Evolutionary conservation across 345 rosid species (phyloP).

Genomic region (sweet orange (Citrus sinensis)): DVS_A1.0 CM039165.1:32103501-32104000

Average conservation of each 20-base stretch:
- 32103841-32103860: too few relatives aligned
- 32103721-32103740: slow-evolving; percentile 70
- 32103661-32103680: neutral
- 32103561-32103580: neutral
- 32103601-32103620: neutral
- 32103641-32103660: neutral
- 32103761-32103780: slow-evolving; percentile 49
- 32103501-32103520: neutral
- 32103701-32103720: slow-evolving; percentile 49
- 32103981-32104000: too few relatives aligned
- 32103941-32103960: neutral
- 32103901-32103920: neutral
- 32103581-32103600: neutral
- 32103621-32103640: neutral
- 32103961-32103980: neutral
- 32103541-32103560: neutral
- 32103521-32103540: neutral
- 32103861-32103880: neutral
- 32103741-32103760: slow-evolving; percentile 82
- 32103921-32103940: too few relatives aligned
- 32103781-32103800: slow-evolving; percentile 56
- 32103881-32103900: neutral
- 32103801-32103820: slow-evolving; percentile 83
- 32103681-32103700: slow-evolving; percentile 44
- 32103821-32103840: slow-evolving; percentile 28